Evolutionary conservation across 225 moss, liverwort and hornwort genomes (phyloP), one percentile per base, ranked within the genome.

Genomic region (Lunularia cruciata): DNA sequence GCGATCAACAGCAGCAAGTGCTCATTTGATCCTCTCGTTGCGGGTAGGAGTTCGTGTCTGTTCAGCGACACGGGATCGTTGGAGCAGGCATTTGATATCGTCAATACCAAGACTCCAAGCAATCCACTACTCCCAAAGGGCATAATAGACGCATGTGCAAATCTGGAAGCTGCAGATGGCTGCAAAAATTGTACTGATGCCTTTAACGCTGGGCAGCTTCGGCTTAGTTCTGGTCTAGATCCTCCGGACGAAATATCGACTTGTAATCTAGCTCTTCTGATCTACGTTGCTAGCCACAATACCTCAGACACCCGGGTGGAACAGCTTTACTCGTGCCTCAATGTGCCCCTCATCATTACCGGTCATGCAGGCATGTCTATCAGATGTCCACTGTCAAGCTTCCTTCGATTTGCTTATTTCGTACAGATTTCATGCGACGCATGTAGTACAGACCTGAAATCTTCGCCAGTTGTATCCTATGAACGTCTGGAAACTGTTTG

Each of bases 211-310:
- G 10, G 8, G 7, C n/a, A 20, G 52, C 23, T 1, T 25, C 0
- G 10, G 5, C 25, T 52, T 1, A n/a, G 25, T 23, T 2, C 7
- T 4, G 1, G 26, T 1, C 52, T 6, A 10, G 10, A 52, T 25
- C 25, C 23, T 0, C 45, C 14, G 18, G 37, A 28, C 8, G 13
- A 19, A 4, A 28, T 45, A 5, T 8, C 31, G 8, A 63, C 37
- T 40, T 69, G 78, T 10, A 15, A 54, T 5, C 11, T 36, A 23
- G 73, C 73, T 49, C 72, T 73, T 51, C 25, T 48, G 60, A 55
- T 78, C 13, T 67, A 53, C 22, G 14, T 73, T 16, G 18, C 68
- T 25, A 73, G 73, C 43, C 59, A 20, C 63, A 60, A 67, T 57
- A 15, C 72, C 27, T 4, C 40, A 23, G 20, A 3, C 0, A 8